These are phyloP conservation scores for Colletotrichum tamarilloi DNA, from an alignment of 2,329 filamentous ascomycete species.

Conservation along the genomic window DNA sequence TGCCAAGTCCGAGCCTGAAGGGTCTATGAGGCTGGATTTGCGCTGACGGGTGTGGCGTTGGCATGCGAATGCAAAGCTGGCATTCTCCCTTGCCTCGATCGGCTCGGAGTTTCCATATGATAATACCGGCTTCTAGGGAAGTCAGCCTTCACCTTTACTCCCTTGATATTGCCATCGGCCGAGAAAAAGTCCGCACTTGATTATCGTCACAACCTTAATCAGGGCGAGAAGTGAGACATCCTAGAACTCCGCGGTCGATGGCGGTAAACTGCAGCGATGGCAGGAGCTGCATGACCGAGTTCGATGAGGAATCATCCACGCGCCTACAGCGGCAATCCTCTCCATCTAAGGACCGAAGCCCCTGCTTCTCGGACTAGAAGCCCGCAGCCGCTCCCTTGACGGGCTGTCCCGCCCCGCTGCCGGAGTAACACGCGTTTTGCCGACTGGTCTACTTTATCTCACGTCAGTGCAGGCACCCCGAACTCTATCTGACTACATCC, in stretches of 20 bases:
- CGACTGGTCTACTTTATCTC: neutral
- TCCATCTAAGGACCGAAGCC: neutral
- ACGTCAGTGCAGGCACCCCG: neutral
- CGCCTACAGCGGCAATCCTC: neutral
- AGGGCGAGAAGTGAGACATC: neutral
- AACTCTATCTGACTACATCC: neutral
- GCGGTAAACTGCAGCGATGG: neutral
- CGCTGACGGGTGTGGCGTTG: conserved; percentile 1
- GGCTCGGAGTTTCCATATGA: neutral
- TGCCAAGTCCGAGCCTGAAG: neutral
- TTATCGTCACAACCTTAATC: neutral
- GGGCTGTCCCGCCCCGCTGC: conserved; percentile 3
- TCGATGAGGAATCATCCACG: neutral
- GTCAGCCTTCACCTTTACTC: neutral
- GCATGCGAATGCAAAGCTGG: neutral
- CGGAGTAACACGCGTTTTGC: neutral
- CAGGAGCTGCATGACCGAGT: neutral
- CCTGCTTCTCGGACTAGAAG: neutral
- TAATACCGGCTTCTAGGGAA: neutral
- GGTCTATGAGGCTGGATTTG: neutral
- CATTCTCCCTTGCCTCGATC: neutral
- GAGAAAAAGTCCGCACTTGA: neutral
- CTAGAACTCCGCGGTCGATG: neutral
- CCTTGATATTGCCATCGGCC: neutral
- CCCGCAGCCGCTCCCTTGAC: conserved; percentile 3